A percentile compares a stretch with the other conserved stretches of the same genome.
These are phyloP conservation scores for Lachnellula occidentalis DNA, from an alignment of 2,329 filamentous ascomycete genomes.

Conservation along the genomic window DNA sequence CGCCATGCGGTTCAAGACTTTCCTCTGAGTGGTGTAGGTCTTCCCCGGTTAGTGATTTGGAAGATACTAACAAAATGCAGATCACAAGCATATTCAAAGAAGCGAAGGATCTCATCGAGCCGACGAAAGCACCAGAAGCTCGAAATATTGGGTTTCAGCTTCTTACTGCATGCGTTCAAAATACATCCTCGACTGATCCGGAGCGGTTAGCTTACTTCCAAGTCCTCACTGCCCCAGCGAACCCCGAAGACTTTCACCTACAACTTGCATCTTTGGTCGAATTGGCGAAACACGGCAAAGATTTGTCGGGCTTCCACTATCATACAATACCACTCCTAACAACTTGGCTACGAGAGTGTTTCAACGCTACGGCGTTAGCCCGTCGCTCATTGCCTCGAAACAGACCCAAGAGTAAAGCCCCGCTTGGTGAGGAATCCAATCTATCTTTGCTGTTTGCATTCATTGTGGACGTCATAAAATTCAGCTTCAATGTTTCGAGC, in stretches of 20 bases:
- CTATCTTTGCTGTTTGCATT: slow-evolving; percentile 60
- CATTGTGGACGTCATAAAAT: slow-evolving; percentile 65
- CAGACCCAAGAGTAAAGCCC: slow-evolving; percentile 36
- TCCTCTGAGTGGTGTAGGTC: slow-evolving; percentile 39
- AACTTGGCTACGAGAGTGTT: slow-evolving; percentile 53
- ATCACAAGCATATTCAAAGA: slow-evolving; percentile 53
- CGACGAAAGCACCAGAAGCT: slow-evolving; percentile 46
- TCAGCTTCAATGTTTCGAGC: slow-evolving; percentile 64
- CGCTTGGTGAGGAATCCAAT: slow-evolving; percentile 52
- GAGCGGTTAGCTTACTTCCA: slow-evolving; percentile 63
- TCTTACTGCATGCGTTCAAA: slow-evolving; percentile 59
- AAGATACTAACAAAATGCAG: slow-evolving; percentile 13
- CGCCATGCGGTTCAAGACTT: slow-evolving; percentile 53
- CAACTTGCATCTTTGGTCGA: slow-evolving; percentile 60
- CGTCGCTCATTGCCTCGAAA: slow-evolving; percentile 42
- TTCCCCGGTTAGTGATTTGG: not conserved
- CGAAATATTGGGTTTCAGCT: slow-evolving; percentile 61
- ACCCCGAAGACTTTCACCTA: slow-evolving; percentile 59
- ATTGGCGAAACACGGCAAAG: slow-evolving; percentile 55
- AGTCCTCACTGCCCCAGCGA: slow-evolving; percentile 50
- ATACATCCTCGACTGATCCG: slow-evolving; percentile 57
- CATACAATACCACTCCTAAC: slow-evolving; percentile 59
- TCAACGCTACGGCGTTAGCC: slow-evolving; percentile 47
- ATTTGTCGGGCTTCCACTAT: slow-evolving; percentile 62
- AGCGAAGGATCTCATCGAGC: slow-evolving; percentile 58